Evolutionary conservation across 1,139 yeast species (phyloP).

Genomic region (Pichia sp.): DNA sequence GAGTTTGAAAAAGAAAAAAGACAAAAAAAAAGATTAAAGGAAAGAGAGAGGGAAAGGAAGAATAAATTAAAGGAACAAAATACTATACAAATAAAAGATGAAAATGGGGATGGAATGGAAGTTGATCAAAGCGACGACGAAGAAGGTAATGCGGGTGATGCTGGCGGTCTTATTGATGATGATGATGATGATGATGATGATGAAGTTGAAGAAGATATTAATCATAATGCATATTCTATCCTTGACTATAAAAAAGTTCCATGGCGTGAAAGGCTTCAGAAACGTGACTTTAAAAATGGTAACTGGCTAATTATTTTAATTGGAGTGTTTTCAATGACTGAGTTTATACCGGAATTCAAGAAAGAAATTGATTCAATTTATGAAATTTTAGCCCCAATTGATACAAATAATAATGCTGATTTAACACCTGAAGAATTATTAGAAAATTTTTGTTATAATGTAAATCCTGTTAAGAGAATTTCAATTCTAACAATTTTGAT

Average conservation of each 20-base stretch:
- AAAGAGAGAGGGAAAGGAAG: conserved; percentile 17
- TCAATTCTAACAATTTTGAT: conserved; percentile 50
- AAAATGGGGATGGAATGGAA: conserved; percentile 22
- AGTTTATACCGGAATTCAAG: conserved; percentile 50
- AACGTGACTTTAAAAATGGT: conserved; percentile 75
- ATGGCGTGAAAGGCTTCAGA: conserved; percentile 75
- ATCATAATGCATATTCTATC: conserved; percentile 50
- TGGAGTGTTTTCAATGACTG: conserved; percentile 62
- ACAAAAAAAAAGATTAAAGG: conserved; percentile 19
- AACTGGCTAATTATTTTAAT: conserved; percentile 75
- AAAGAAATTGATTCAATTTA: conserved; percentile 42
- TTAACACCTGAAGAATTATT: conserved; percentile 47
- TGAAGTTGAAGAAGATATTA: conserved; percentile 26
- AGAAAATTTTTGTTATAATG: conserved; percentile 42
- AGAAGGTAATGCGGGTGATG: conserved; percentile 17
- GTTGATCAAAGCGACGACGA: conserved; percentile 11
- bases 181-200: conserved; percentile 21
- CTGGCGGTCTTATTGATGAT: conserved; percentile 18
- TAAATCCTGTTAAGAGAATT: conserved; percentile 47
- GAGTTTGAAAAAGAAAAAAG: conserved; percentile 12
- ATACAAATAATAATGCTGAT: conserved; percentile 25
- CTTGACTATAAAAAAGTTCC: conserved; percentile 55
- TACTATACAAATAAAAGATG: conserved; percentile 8
- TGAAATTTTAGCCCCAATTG: conserved; percentile 51
- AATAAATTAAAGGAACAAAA: conserved; percentile 12